Evolutionary conservation across 2,329 filamentous ascomycete species (phyloP).

Genomic region (Fusarium subglutinans): DNA sequence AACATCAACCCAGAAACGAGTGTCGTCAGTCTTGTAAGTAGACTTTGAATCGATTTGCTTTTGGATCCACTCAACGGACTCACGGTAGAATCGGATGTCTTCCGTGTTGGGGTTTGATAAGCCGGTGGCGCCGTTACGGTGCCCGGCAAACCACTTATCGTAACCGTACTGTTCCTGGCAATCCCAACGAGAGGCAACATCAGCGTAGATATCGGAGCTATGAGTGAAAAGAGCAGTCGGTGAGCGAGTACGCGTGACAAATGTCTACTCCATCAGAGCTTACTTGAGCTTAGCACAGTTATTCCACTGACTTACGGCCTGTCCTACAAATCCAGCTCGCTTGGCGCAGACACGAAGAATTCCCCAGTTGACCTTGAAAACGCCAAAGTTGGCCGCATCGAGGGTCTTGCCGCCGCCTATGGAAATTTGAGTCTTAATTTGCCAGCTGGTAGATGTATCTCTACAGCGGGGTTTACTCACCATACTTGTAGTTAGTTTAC

Average conservation of each 20-base stretch:
- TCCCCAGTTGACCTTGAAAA: neutral
- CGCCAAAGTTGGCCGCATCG: neutral
- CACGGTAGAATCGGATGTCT: neutral
- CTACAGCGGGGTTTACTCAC: neutral
- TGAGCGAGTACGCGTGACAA: neutral
- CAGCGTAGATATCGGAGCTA: neutral
- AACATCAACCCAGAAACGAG: neutral
- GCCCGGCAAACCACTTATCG: neutral
- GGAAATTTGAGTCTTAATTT: fast-evolving
- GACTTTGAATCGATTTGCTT: neutral
- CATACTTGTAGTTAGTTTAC: neutral
- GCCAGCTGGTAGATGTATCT: neutral
- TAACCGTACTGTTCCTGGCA: neutral
- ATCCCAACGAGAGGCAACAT: neutral
- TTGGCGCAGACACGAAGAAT: neutral
- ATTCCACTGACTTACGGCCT: neutral
- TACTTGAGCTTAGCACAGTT: neutral
- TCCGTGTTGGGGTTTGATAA: neutral
- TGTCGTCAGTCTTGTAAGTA: neutral
- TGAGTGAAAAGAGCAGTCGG: neutral
- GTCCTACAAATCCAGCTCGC: neutral
- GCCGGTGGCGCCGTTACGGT: neutral
- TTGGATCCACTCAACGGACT: neutral
- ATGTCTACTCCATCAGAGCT: neutral
- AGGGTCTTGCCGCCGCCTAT: neutral